Base-by-base conservation (phyloP, 805 yeast genomes). In the Pichia cephalocereana region DNA sequence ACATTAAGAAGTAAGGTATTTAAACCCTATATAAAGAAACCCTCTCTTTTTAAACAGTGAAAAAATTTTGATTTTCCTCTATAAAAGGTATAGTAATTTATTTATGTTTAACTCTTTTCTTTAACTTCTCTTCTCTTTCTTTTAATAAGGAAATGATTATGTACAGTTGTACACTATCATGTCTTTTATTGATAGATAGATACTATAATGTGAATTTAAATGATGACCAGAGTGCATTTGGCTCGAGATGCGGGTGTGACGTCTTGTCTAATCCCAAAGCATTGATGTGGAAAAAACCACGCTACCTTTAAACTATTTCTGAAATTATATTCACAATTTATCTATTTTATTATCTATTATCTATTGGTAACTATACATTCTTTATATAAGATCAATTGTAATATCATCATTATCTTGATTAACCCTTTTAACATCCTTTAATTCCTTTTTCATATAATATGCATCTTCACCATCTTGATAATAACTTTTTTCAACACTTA, bases 151-250 rank as follows among this genome's bases (percentile, higher is more conserved):
- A 23, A 23, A 23, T 23, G 26, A 23, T 23, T 23, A 23, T 23
- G 26, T 23, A 23, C 26, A 23, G 26, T 23, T 23, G 26, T 23
- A 23, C 26, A 23, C 26, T 23, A 23, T 23, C 26, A 36, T n/a
- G 8, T 30, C 32, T 30, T 36, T 3, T 19, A 2, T 23, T 4
- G 26, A 23, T 23, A 23, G 4, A 19, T 19, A 19, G 23, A 19
- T 19, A 19, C 3, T 19, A 19, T 19, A 23, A 23, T 23, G 26
- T 23, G 26, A 23, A 23, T 23, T 23, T 45, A 67, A 53, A 79
- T 86, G 96, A 86, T 86, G 96, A 86, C 83, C 71, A 71, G 96
- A 89, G 96, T 87, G 96, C 96, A 89, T 89, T 89, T 89, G 96
- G 96, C 96, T 89, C 96, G 95, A 88, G 96, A 85, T 85, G 52